Evolutionary conservation across 1,139 yeast species (phyloP).

Genomic region (Scheffersomyces titani): DNA sequence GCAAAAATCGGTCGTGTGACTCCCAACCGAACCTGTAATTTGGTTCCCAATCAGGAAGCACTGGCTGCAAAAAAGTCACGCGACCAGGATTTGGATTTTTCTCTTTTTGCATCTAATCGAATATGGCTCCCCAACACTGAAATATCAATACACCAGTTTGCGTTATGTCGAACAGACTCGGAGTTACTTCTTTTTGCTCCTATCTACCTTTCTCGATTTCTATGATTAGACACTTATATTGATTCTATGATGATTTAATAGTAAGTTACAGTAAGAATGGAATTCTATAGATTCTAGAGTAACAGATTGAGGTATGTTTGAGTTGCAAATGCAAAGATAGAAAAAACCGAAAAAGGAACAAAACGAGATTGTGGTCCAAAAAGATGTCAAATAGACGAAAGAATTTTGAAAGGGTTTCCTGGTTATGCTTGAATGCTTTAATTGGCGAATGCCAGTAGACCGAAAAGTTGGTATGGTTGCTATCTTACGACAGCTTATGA

Average conservation of each 20-base stretch:
- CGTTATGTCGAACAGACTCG: no score
- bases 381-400: neutral
- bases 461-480: neutral
- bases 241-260: neutral
- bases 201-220: neutral
- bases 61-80: conserved; percentile 1
- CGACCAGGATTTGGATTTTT: neutral
- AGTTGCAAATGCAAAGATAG: neutral
- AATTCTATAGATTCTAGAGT: neutral
- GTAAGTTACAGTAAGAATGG: neutral
- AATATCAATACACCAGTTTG: no score
- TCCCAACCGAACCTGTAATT: neutral
- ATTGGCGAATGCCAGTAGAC: neutral
- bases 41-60: neutral
- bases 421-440: neutral
- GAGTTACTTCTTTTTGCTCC: no score
- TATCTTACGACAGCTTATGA: no score
- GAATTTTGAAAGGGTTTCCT: neutral
- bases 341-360: neutral
- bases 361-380: neutral
- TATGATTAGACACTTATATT: neutral
- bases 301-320: neutral
- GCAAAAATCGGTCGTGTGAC: neutral
- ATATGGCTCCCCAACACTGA: no score
- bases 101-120: neutral